Conservation (phyloP, 306 rosid genomes). For the Alnus glutinosa region DNA sequence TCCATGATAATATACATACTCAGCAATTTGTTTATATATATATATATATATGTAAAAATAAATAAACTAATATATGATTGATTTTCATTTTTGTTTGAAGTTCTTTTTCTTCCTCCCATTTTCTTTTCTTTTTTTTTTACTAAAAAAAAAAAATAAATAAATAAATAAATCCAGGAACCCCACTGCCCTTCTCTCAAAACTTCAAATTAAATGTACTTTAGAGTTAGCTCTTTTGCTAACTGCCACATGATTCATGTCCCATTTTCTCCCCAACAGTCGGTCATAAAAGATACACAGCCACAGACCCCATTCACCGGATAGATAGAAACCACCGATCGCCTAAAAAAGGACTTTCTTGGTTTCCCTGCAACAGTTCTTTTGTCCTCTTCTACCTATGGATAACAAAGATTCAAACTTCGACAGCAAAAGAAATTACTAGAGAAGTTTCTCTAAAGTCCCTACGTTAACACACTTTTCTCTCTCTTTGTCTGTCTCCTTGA, state of each 20-base stretch:
- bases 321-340: slow-evolving; percentile 14
- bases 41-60: too few relatives aligned
- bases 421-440: neutral
- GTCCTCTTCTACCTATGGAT: slow-evolving; percentile 42
- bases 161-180: too few relatives aligned
- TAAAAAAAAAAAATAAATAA: too few relatives aligned
- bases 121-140: too few relatives aligned
- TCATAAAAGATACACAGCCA: neutral
- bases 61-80: too few relatives aligned
- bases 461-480: slow-evolving; percentile 11
- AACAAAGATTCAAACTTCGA: slow-evolving; percentile 40
- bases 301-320: slow-evolving; percentile 12
- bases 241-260: slow-evolving; percentile 51
- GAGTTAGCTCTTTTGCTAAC: slow-evolving; percentile 25
- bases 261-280: neutral
- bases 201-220: too few relatives aligned
- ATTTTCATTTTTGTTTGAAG: too few relatives aligned
- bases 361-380: slow-evolving; percentile 49
- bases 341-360: slow-evolving; percentile 67
- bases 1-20: too few relatives aligned
- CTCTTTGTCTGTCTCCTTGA: slow-evolving; percentile 12
- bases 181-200: neutral
- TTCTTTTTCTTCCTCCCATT: too few relatives aligned
- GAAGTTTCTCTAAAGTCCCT: slow-evolving; percentile 30
- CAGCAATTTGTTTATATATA: too few relatives aligned